Evolutionary conservation across 1,139 yeast species (phyloP), one percentile per base, ranked within the genome.

Genomic region (Candida frijolesensis): DNA sequence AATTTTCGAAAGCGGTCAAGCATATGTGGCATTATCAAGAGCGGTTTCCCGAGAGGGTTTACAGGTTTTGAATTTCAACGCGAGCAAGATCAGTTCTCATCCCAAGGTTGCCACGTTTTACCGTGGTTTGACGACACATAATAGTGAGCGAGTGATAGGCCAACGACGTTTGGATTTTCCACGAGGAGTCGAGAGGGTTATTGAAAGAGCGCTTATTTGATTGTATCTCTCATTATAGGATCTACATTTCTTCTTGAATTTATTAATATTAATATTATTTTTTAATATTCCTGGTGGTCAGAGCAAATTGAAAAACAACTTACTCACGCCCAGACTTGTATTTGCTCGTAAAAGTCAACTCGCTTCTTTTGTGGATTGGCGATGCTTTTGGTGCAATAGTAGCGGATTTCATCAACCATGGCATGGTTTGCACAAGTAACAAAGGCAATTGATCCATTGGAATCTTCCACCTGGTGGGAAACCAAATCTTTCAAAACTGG

Each of bases 1-100:
- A 51, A 84, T 88, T 0, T 94, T 94, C 67, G 98, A 92, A 63
- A 86, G 83, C 56, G 99, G 99, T 0, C 99, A 94, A 65, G 96
- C 96, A 0, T 94, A 94, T 64, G 97, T 92, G 30, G 97, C 97
- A 0, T 72, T 92, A 38, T 87, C 96, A 2, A 79, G 97, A 63
- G 97, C 96, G 1, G 87, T 85, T 0, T 80, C 86, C 7, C 74
- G 96, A 60, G 82, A 82, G 2, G 96, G 96, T 0, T 70, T 91
- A 41, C 96, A 89, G 60, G 88, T 91, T 1, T 64, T 82, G 48
- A 85, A 89, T 57, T 91, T 91, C 64, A 75, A 80, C 50, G 51
- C 52, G 1, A 27, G 44, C 15, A 55, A 52, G 42, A 54, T 55
- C 4, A 45, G 45, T 37, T 46, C 55, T 9, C 49, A 54, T 15